Base-by-base conservation (phyloP, 306 rosid genomes). In the Vigna mungo region DNA sequence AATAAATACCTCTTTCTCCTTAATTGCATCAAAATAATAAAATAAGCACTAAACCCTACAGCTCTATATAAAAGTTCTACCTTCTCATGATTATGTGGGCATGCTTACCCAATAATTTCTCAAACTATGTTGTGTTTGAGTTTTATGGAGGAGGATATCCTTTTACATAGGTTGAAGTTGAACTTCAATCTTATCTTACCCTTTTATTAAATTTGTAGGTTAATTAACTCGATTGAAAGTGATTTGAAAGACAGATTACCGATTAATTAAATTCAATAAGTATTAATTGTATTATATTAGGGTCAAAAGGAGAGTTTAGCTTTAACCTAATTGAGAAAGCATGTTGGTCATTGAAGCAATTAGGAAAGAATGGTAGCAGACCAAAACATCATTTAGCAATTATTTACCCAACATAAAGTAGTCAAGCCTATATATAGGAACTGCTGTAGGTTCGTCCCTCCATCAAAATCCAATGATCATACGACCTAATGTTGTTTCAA, bases 391-490 rank as follows among this genome's bases (percentile, higher is more conserved):
- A 82, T 74, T 81, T 78, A 64, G 79, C 79, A 81, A 85, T 85
- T 69, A 82, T 82, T 85, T 76, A 82, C 84, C 86, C 86, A 85
- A 85, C 82, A 82, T 79, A 74, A 85, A 82, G 84, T 79, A 36
- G 80, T 79, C 82, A 71, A 79, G 68, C 77, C 88, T 82, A 81
- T 63, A 74, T 13, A 78, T 85, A 82, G 88, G 82, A 75, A 66
- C 69, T 71, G 78, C 82, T 36, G 46, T 79, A 75, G 82, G 56
- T 36, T 79, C 18, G 23, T 16, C 78, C 82, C 71, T 79, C 75
- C 56, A 85, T 82, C 82, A 79, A 79, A 81, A 78, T 78, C 86
- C 67, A 73, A 74, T 61, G 8, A 71, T 62, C 72, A 49, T 52
- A 60, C 46, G 53, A 61, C 43, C 60, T 17, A 66, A 78, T 9